phyloP scores from a whole-genome alignment of 768 basidiomycete genomes.

The Suillus lakei region DNA sequence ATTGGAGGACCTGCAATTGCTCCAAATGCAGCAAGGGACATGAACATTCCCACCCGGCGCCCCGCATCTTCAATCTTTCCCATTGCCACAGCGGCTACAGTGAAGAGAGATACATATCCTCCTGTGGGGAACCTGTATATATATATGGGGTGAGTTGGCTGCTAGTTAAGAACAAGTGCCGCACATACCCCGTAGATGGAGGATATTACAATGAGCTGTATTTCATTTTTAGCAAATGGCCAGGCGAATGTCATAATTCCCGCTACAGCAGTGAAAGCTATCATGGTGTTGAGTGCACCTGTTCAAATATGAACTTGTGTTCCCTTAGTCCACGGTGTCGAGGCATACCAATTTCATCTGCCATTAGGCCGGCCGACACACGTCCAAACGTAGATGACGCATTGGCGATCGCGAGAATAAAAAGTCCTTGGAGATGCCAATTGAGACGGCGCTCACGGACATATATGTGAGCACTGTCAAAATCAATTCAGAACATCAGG shows the following conservation, averaged over 20 bases:
- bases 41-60: slow-evolving; percentile 65
- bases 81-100: slow-evolving; percentile 63
- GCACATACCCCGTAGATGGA: slow-evolving; percentile 69
- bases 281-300: slow-evolving; percentile 75
- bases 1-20: slow-evolving; percentile 74
- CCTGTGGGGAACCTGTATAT: slow-evolving; percentile 61
- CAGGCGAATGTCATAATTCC: slow-evolving; percentile 68
- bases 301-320: not conserved
- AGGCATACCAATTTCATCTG: slow-evolving; percentile 55
- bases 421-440: slow-evolving; percentile 54
- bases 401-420: slow-evolving; percentile 69
- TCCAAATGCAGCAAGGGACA: slow-evolving; percentile 63
- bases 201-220: slow-evolving; percentile 54
- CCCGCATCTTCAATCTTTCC: slow-evolving; percentile 67
- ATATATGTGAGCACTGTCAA: slow-evolving; percentile 66
- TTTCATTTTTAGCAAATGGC: slow-evolving; percentile 60
- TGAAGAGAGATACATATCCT: slow-evolving; percentile 58
- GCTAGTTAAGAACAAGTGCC: not conserved
- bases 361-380: slow-evolving; percentile 52
- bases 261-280: slow-evolving; percentile 61
- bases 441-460: slow-evolving; percentile 54
- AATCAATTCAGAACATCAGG: slow-evolving; percentile 13
- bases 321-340: not conserved
- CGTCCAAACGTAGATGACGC: slow-evolving; percentile 68
- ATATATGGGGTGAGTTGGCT: not conserved